These are phyloP conservation scores for Botryotinia calthae DNA, from an alignment of 2,329 filamentous ascomycete species.

Conservation along the genomic window DNA sequence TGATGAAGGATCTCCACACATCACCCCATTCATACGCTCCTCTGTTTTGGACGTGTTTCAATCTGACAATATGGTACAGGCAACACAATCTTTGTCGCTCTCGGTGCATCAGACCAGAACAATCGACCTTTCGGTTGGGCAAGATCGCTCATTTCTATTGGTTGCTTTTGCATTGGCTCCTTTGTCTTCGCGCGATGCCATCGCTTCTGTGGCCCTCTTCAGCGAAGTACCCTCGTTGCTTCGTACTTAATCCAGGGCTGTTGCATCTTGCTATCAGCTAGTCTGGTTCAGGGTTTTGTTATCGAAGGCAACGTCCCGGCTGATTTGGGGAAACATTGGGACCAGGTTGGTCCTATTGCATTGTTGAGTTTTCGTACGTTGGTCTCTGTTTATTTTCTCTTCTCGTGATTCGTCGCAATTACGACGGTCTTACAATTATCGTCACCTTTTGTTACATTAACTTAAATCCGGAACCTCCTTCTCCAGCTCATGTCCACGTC, in stretches of 20 bases:
- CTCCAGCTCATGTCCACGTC: neutral
- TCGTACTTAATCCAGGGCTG: conserved; percentile 55
- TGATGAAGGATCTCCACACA: neutral
- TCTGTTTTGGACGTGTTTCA: neutral
- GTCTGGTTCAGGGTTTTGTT: conserved; percentile 37
- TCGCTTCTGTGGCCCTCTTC: conserved; percentile 50
- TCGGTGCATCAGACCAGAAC: conserved; percentile 61
- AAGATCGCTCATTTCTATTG: conserved; percentile 67
- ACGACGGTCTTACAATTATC: neutral
- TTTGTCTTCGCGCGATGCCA: conserved; percentile 69
- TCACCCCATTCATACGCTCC: neutral
- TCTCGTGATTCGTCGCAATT: neutral
- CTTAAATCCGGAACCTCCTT: neutral
- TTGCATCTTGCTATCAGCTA: conserved; percentile 52
- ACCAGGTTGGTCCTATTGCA: conserved; percentile 63
- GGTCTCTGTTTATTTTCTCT: neutral
- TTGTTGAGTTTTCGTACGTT: conserved; percentile 58
- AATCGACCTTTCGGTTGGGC: conserved; percentile 58
- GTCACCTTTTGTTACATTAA: neutral
- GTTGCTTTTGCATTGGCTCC: conserved; percentile 68
- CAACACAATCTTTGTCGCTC: conserved; percentile 76
- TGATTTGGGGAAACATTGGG: conserved; percentile 43
- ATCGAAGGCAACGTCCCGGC: conserved; percentile 16
- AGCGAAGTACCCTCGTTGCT: conserved; percentile 61
- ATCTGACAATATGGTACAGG: conserved; percentile 43